Evolutionary conservation across 139 green algal species (phyloP), one percentile per base, ranked within the genome.

Genomic region (Closterium sp.): DNA sequence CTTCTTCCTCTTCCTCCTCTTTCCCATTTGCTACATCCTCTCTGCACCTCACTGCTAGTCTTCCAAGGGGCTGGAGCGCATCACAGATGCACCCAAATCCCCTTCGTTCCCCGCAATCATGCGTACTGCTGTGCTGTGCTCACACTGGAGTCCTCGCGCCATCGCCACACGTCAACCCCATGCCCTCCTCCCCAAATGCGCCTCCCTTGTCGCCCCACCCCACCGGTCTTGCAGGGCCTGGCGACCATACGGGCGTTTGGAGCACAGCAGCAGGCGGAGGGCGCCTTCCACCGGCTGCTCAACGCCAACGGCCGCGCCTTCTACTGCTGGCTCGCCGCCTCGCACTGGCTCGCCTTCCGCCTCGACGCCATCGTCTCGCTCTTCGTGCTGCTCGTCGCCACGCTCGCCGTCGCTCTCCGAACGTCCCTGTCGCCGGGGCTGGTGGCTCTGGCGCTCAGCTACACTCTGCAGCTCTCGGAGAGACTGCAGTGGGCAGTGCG

Each of bases 261-360:
- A 5, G 25, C 7, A 34, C 33, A 87, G 33, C 90, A 91, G 23
- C 19, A 32, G 25, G 4, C n/a, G 28, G 12, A 87, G 2, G 33
- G 23, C 33, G 64, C 5, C 31, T 31, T 86, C 66, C n/a, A 90
- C 23, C 31, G 32, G 1, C 36, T 34, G 28, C 33, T 93, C 6
- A 90, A 94, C 92, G 16, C 6, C 10, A 93, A 98, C 64, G 55
- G 28, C 32, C 36, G 86, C 16, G 31, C 28, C 85, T 76, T 25
- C 30, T 87, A 95, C 95, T 30, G 64, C 23, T 86, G 69, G 69
- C 88, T 93, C 7, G 90, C 38, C 81, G 88, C 85, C 84, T 98
- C 99, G 93, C 95, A 97, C 84, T 99, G 97, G 97, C 95, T 99
- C 66, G 95, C 91, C 16, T 93, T 99, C 35, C 95, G 97, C 34